Conservation (phyloP, 1,284 basidiomycete species). For the Malassezia vespertilionis region DNA sequence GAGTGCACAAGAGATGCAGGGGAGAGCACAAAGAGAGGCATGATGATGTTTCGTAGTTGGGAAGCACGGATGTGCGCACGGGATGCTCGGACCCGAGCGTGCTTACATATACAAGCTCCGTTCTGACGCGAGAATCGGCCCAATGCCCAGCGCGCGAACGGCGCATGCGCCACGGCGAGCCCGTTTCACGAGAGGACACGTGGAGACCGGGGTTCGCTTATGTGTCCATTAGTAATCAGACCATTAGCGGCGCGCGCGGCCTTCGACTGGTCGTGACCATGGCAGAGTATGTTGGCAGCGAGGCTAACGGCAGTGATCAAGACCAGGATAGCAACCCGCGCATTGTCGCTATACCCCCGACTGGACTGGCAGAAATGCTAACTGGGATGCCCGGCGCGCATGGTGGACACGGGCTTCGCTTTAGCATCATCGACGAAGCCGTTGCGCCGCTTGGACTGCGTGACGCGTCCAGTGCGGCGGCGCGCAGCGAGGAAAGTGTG, state of each 20-base stretch:
- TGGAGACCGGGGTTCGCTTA: no score
- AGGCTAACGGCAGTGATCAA: slow-evolving; percentile 9
- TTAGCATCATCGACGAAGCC: no score
- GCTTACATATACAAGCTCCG: no score
- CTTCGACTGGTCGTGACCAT: slow-evolving; percentile 1
- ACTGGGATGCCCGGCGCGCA: not conserved
- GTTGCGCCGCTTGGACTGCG: not conserved
- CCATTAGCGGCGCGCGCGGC: not conserved
- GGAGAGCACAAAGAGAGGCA: slow-evolving; percentile 46
- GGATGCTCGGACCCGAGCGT: no score
- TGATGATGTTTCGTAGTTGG: slow-evolving; percentile 9
- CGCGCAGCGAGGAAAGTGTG: not conserved
- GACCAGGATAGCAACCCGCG: not conserved
- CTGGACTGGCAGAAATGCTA: slow-evolving; percentile 8
- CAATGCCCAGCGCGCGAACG: no score
- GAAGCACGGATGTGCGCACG: not conserved
- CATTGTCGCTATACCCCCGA: slow-evolving; percentile 5
- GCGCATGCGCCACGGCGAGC: no score
- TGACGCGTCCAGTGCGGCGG: not conserved
- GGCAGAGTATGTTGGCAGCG: slow-evolving; percentile 10
- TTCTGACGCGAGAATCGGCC: no score
- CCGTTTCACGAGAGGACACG: no score
- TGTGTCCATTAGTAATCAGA: no score
- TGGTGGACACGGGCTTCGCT: not conserved
- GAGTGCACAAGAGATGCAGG: slow-evolving; percentile 36